phyloP scores from a whole-genome alignment of 179 eudicot genomes.

The Drosera spatulata region DNA sequence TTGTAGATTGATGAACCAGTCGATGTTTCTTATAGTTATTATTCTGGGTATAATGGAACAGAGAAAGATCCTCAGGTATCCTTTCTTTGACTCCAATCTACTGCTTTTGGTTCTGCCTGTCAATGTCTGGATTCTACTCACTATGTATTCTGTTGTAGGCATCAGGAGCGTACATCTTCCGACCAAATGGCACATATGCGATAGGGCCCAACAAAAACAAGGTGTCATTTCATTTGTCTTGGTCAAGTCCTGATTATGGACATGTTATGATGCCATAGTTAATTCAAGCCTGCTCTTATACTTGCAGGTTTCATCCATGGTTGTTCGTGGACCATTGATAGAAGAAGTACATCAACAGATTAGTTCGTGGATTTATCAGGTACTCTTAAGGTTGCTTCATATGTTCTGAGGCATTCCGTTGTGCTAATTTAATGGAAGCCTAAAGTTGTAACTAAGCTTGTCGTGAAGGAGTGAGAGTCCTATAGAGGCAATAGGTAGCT shows the following conservation, averaged over 20 bases:
- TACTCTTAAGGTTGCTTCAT: not conserved
- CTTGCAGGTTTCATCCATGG: constrained; percentile 45
- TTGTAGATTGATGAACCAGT: constrained; percentile 52
- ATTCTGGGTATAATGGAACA: constrained; percentile 58
- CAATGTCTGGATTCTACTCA: not conserved
- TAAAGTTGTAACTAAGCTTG: too few relatives aligned
- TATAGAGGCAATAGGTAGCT: too few relatives aligned
- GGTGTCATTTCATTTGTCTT: constrained; percentile 30
- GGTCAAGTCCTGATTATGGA: too few relatives aligned
- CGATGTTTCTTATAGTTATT: constrained; percentile 62
- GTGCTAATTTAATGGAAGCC: too few relatives aligned
- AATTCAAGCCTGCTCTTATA: not conserved
- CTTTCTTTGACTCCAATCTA: not conserved
- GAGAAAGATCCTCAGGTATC: constrained; percentile 54
- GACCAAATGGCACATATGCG: constrained; percentile 67
- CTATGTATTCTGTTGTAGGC: constrained; percentile 39
- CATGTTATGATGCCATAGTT: too few relatives aligned
- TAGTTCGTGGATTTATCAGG: constrained; percentile 93
- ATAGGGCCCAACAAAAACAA: constrained; percentile 26
- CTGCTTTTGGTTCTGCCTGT: constrained; percentile 2
- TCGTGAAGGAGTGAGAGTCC: too few relatives aligned
- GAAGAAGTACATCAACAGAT: constrained; percentile 94
- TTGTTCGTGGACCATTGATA: constrained; percentile 62
- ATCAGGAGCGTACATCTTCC: constrained; percentile 91
- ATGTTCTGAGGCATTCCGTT: too few relatives aligned